These are phyloP conservation scores for Apophysomyces elegans DNA, from an alignment of 371 early-diverging fungal species.

Conservation along the genomic window DNA sequence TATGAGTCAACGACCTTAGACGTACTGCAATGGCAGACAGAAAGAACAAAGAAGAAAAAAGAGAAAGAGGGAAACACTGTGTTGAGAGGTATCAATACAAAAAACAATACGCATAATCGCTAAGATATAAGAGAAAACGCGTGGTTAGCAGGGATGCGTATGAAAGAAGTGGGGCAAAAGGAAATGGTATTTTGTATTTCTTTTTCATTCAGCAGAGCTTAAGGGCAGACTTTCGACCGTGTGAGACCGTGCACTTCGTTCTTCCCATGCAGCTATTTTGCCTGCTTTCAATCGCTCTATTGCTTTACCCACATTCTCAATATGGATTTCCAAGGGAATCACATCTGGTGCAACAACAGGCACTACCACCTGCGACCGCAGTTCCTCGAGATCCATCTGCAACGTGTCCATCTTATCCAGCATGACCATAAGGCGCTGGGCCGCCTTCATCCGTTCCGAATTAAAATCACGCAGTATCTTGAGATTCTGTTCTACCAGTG, in stretches of 20 bases:
- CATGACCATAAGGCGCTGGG: slow-evolving; percentile 38
- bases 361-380: slow-evolving; percentile 45
- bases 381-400: slow-evolving; percentile 56
- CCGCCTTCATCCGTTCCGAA: slow-evolving; percentile 35
- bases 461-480: slow-evolving; percentile 41
- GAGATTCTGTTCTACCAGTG: slow-evolving; percentile 46
- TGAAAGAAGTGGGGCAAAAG: background rate
- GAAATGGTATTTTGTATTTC: background rate
- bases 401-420: slow-evolving; percentile 48
- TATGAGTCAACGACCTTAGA: too few relatives aligned
- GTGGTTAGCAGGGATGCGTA: too few relatives aligned
- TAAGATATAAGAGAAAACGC: too few relatives aligned
- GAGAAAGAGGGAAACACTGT: too few relatives aligned
- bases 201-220: background rate
- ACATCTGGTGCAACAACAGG: slow-evolving; percentile 44
- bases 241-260: background rate
- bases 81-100: too few relatives aligned
- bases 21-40: too few relatives aligned
- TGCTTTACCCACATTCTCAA: slow-evolving; percentile 51
- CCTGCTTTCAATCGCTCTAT: slow-evolving; percentile 46
- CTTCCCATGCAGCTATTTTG: slow-evolving; percentile 40
- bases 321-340: slow-evolving; percentile 50
- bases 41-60: too few relatives aligned
- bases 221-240: background rate
- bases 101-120: too few relatives aligned